Base-by-base conservation (phyloP, 1,284 basidiomycete species). In the Microbotryum saponariae region DNA sequence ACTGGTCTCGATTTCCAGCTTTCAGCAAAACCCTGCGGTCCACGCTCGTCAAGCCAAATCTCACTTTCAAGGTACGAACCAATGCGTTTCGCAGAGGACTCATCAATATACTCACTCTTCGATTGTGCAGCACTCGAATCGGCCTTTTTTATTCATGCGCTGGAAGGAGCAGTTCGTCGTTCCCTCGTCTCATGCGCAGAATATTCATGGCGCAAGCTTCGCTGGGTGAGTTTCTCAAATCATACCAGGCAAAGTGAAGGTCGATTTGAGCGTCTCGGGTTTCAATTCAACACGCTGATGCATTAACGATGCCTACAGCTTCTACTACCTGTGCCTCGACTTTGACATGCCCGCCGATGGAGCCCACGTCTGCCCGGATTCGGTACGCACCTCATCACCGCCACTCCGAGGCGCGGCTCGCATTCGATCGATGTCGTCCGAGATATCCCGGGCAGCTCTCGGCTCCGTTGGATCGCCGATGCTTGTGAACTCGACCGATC, bases 161-260 rank as follows among this genome's bases (percentile, higher is more conserved):
- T 96, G 92, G 88, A 97, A 97, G 77, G 93, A 97, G 77, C 82
- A 86, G 71, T 97, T 97, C 76, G 79, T 97, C 62, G 90, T 97
- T 16, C 93, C 93, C 10, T 89, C 94, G 75, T 90, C 94, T 76
- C 83, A 86, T 62, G 56, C 31, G 21, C 47, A 61, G 44, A 91
- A 94, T 76, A 96, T 97, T 75, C 91, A 85, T 71, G 93, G 93
- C 33, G 93, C 93, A 6, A 91, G 88, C 74, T 97, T 94, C 77
- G 92, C 91, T 65, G 91, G 91, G 10, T 59, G 50, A 45, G 65
- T 46, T 54, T 31, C 55, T 57, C 58, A 61, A 49, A 18, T 42
- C 9, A 18, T 42, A 18, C 37, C 37, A 10, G 16, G 37, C 37
- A 42, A 16, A 42, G 37, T 16, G 37, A 3, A 18, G 16, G 14